Conservation (phyloP, 345 rosid species). For the Syzygium jambos region DNA sequence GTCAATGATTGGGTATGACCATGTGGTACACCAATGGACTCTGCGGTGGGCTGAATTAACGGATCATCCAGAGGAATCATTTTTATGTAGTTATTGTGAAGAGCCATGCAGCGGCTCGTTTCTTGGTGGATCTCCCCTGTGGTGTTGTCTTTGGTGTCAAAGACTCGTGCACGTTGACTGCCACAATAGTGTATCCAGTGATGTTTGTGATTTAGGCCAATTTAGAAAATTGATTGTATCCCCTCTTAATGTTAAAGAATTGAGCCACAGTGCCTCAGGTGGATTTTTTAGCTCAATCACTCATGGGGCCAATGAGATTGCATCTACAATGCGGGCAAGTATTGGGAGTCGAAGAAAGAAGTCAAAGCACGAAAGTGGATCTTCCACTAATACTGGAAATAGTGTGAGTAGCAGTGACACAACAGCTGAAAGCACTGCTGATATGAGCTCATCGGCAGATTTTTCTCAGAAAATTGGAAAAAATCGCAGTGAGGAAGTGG, state of each 20-base stretch:
- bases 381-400: conserved; percentile 42
- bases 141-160: conserved; percentile 99
- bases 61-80: conserved; percentile 73
- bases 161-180: conserved; percentile 92
- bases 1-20: conserved; percentile 75
- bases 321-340: conserved; percentile 86
- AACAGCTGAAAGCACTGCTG: conserved; percentile 56
- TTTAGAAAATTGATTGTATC: conserved; percentile 75
- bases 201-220: conserved; percentile 81
- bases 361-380: conserved; percentile 51
- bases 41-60: conserved; percentile 85
- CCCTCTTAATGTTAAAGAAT: conserved; percentile 70
- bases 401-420: conserved; percentile 36
- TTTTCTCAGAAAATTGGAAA: conserved; percentile 9
- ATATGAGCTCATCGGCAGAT: conserved; percentile 24
- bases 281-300: conserved; percentile 89
- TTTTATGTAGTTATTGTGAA: conserved; percentile 82
- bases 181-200: conserved; percentile 68
- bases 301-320: conserved; percentile 94
- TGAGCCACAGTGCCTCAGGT: conserved; percentile 43
- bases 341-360: conserved; percentile 88
- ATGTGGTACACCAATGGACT: conserved; percentile 89
- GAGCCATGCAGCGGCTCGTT: conserved; percentile 86
- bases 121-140: conserved; percentile 92
- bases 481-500: neutral